A percentile compares a stretch with the other conserved stretches of the same genome.
Conservation (phyloP, 2,329 filamentous ascomycete species). For the Xylariaceae sp. region DNA sequence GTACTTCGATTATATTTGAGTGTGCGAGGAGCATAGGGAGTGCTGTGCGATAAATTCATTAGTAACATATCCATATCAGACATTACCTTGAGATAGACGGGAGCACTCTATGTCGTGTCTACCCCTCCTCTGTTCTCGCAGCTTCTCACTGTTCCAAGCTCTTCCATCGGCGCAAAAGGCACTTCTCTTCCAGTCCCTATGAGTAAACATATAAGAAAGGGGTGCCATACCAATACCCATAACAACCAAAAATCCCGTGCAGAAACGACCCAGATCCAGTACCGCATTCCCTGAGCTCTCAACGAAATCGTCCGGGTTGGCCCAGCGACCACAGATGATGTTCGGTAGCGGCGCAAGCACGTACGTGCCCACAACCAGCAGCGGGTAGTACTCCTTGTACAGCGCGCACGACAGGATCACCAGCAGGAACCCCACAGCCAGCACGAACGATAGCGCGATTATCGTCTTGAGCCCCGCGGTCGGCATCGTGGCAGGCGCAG, state of each 20-base stretch:
- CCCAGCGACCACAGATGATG: conserved; percentile 86
- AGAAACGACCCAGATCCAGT: conserved; percentile 89
- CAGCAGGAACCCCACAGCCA: conserved; percentile 96
- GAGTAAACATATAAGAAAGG: neutral
- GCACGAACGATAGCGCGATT: conserved; percentile 97
- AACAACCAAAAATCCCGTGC: conserved; percentile 90
- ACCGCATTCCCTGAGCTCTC: conserved; percentile 75
- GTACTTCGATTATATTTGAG: conserved; percentile 70
- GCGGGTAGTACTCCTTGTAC: conserved; percentile 89
- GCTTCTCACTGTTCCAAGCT: neutral
- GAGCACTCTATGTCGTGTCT: neutral
- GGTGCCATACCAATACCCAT: conserved; percentile 85
- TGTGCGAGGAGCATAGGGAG: conserved; percentile 85
- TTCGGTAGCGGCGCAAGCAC: conserved; percentile 90
- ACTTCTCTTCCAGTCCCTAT: neutral
- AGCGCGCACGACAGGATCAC: conserved; percentile 97
- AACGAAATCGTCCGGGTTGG: conserved; percentile 93
- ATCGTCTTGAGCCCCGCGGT: conserved; percentile 97
- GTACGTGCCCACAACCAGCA: conserved; percentile 94
- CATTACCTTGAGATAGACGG: neutral
- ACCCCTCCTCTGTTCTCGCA: neutral
- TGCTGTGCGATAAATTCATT: conserved; percentile 48
- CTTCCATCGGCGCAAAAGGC: neutral
- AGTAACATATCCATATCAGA: neutral
- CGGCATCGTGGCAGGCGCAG: conserved; percentile 44